Percentiles rank a stretch among this genome's conserved stretches.
phyloP scores from a whole-genome alignment of 1,139 yeast genomes.

The Debaryomyces robertsiae region DNA sequence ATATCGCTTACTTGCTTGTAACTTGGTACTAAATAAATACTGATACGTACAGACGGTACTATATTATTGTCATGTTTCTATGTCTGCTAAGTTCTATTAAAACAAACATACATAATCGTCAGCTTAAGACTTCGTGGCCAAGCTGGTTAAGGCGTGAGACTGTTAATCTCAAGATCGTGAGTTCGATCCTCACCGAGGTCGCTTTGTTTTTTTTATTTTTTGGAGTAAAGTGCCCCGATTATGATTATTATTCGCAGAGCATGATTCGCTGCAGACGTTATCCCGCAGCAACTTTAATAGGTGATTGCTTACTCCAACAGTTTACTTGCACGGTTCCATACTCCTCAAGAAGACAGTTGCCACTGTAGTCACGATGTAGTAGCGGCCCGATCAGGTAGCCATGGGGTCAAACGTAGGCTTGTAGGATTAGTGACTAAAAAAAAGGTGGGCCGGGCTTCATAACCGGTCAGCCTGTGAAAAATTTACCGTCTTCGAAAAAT shows the following conservation, averaged over 20 bases:
- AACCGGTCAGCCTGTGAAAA: background rate
- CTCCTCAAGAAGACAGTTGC: background rate
- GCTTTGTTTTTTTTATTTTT: background rate
- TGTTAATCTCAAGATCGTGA: slow-evolving; percentile 44
- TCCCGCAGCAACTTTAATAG: background rate
- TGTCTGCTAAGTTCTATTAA: too few relatives aligned
- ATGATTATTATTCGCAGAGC: background rate
- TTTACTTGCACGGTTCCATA: background rate
- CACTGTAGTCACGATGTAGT: background rate
- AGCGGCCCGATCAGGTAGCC: too few relatives aligned
- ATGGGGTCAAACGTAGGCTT: too few relatives aligned
- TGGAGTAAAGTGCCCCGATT: slow-evolving; percentile 1
- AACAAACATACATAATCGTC: too few relatives aligned
- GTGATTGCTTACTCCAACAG: too few relatives aligned
- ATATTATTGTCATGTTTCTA: too few relatives aligned
- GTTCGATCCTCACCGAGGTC: slow-evolving; percentile 9
- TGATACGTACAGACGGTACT: too few relatives aligned
- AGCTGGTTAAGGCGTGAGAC: slow-evolving; percentile 48
- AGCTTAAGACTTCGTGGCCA: slow-evolving; percentile 40
- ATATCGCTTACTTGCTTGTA: slow-evolving; percentile 3
- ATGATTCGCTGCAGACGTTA: slow-evolving; percentile 4
- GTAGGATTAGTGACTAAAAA: background rate
- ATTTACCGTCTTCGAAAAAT: background rate
- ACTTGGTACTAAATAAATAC: too few relatives aligned
- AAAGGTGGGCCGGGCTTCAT: background rate